Base-by-base conservation (phyloP, 345 rosid species). In the Populus deltoides region DNA sequence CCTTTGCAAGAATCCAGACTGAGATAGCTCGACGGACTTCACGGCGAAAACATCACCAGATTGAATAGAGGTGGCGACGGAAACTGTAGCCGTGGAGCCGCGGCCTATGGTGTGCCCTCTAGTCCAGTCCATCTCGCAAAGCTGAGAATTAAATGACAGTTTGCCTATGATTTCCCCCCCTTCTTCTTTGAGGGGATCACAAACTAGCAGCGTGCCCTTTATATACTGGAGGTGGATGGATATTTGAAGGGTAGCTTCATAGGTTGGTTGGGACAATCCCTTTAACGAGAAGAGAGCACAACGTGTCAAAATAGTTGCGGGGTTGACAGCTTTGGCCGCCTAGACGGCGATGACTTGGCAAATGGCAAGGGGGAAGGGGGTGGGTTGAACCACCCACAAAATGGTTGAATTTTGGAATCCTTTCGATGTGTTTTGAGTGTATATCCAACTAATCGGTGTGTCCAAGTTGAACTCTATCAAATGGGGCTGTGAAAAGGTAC, bases 81-180 rank as follows among this genome's bases (percentile, higher is more conserved):
- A 89, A 68, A 92, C 98, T 83, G 90, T 81, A 85, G 98, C 97
- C 2, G 94, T 83, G 35, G 97, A 90, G 88, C 94, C 93, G 33
- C 75, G 87, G 85, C 98, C 97, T 70, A 92, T 78, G 77, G 82
- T 66, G 75, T 68, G 86, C 76, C 94, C 92, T 81, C 91, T 87
- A 31, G 88, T 92, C 97, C 98, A 93, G 73, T 81, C 85, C 93
- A 89, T 92, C 73, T 73, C 31, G 22, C 17, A 3, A 55, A 8
- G 66, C 4, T 53, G 24, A 15, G 35, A 24, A 10, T n/a, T n/a
- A n/a, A n/a, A 24, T 33, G 5, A 33, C 35, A 4, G 35, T 33
- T 33, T 33, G 0, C 35, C 35, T 33, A 4, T 4, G 35, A 33
- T 33, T 33, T 33, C 0, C 4, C 35, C 5, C 35, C 35, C 35